Evolutionary conservation across 1,284 basidiomycete species (phyloP), one percentile per base, ranked within the genome.

Genomic region (Crepidotus sp.): DNA sequence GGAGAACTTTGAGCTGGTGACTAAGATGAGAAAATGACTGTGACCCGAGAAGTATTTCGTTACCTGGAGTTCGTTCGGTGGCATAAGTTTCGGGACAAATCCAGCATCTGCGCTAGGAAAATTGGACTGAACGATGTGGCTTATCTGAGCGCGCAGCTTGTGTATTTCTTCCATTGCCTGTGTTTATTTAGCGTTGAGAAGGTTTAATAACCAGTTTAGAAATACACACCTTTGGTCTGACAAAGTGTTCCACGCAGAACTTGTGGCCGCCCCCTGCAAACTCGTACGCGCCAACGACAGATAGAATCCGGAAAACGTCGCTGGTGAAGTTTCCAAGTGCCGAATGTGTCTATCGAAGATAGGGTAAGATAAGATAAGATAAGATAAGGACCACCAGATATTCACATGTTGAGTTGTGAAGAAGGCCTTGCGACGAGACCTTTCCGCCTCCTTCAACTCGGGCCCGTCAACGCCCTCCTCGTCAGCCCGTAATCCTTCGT

Each of bases 81-180:
- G 91, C 26, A 66, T 59, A 9, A 92, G 66, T 46, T 80, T 77
- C 3, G 71, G 68, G 3, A 67, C 61, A 53, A 86, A 80, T 9
- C 74, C 73, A 1, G 74, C 67, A 46, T 81, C 71, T 6, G 73
- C 62, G 4, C 71, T 73, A 0, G 81, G 73, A 54, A 87, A 88
- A 56, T 83, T 80, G 18, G 73, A 65, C 44, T 76, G 71, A 1
- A 93, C 85, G 41, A 96, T 93, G 53, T 72, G 80, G 55, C 77
- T 88, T 47, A 97, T 85, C 58, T 97, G 96, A 0, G 79, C 74
- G 30, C 94, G 80, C n/a, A 99, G 73, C 62, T 98, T 98, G 63
- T 95, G 94, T 32, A 98, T 96, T 67, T 99, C 96, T 65, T 97
- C 89, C 94, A 99, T 98, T 0, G 93, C 90, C 90, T 95, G n/a